Conservation (phyloP, 352 stramenopile species). For the Phytophthora sojae region DNA sequence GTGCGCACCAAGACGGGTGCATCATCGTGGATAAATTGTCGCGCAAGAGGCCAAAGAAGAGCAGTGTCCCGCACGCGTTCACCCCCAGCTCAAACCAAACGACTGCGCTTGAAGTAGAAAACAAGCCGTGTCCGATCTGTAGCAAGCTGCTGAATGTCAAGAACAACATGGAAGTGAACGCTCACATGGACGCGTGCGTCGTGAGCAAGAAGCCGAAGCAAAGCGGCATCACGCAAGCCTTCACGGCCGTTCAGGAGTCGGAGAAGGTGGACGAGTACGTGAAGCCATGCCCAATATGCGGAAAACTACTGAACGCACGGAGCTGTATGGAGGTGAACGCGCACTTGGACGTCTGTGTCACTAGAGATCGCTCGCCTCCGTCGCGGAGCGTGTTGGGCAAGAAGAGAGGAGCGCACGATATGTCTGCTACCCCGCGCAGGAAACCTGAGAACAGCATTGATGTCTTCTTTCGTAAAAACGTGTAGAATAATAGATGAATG, state of each 20-base stretch:
- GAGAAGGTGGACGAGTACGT: slow-evolving; percentile 9
- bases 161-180: slow-evolving; percentile 67
- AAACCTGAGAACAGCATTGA: slow-evolving; percentile 37
- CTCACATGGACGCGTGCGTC: slow-evolving; percentile 70
- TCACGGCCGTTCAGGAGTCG: slow-evolving; percentile 9
- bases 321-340: slow-evolving; percentile 67
- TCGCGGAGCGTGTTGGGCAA: slow-evolving; percentile 13
- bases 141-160: slow-evolving; percentile 54
- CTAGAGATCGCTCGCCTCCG: slow-evolving; percentile 7
- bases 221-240: slow-evolving; percentile 10
- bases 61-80: slow-evolving; percentile 8
- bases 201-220: slow-evolving; percentile 28
- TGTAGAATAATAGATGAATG: slow-evolving; percentile 7
- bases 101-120: slow-evolving; percentile 24
- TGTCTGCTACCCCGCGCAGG: slow-evolving; percentile 4
- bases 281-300: slow-evolving; percentile 65
- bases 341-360: slow-evolving; percentile 67
- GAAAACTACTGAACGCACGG: slow-evolving; percentile 56
- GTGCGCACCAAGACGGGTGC: background rate
- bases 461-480: slow-evolving; percentile 37
- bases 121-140: slow-evolving; percentile 58
- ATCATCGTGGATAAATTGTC: background rate
- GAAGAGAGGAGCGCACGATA: slow-evolving; percentile 21
- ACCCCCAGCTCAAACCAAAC: slow-evolving; percentile 1
- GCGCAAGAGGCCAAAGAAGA: slow-evolving; percentile 18